These are phyloP conservation scores for Microbotryomycetes sp. DNA, from an alignment of 1,284 basidiomycete genomes.

Conservation along the genomic window DNA sequence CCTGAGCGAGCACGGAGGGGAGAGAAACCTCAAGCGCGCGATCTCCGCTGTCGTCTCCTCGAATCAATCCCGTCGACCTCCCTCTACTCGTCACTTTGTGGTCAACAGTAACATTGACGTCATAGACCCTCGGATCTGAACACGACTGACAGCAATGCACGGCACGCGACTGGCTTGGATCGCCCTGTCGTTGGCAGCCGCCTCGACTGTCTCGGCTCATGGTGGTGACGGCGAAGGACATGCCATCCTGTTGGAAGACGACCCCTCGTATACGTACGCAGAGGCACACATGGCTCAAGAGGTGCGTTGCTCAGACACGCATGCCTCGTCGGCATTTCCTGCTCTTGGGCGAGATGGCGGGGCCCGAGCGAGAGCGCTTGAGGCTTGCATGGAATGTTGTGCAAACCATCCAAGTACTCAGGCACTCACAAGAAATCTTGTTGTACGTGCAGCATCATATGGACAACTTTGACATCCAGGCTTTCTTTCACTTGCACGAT, in stretches of 20 bases:
- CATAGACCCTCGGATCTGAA: no score
- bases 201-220: neutral
- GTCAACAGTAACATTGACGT: no score
- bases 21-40: no score
- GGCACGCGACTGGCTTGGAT: no score
- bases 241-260: conserved; percentile 4
- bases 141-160: no score
- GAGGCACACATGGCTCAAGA: conserved; percentile 36
- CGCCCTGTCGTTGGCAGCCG: neutral
- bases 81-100: no score
- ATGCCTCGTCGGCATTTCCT: no score
- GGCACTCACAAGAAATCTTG: neutral
- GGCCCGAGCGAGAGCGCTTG: neutral
- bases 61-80: no score
- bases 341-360: neutral
- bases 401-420: no score
- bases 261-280: conserved; percentile 26
- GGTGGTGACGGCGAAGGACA: conserved; percentile 5
- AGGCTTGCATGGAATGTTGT: neutral
- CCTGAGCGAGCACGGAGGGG: no score
- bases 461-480: conserved; percentile 33
- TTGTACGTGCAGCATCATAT: conserved; percentile 30
- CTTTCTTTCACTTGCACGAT: conserved; percentile 40
- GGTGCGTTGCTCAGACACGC: conserved; percentile 6
- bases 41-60: no score